These are phyloP conservation scores for Hypsizygus ulmarius DNA, from an alignment of 1,284 basidiomycete species.

Conservation along the genomic window DNA sequence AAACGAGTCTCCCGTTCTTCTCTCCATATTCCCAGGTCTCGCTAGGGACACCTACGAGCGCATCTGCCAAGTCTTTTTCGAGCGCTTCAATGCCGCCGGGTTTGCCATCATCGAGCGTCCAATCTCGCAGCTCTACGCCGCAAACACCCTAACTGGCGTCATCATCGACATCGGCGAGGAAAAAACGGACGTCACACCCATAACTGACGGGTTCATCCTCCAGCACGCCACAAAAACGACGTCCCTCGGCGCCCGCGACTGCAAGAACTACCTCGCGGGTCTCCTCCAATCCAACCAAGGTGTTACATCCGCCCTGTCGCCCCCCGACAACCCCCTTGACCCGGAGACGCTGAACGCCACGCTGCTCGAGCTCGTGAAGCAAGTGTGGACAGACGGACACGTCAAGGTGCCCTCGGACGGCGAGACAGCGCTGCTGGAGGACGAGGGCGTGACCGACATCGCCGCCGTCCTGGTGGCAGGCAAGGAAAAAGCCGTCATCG, in stretches of 20 bases:
- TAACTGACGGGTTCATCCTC: slow-evolving; percentile 77
- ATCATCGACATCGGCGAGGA: slow-evolving; percentile 84
- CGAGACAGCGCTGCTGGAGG: slow-evolving; percentile 64
- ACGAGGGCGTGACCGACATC: slow-evolving; percentile 85
- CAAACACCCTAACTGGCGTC: slow-evolving; percentile 76
- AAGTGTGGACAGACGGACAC: slow-evolving; percentile 59
- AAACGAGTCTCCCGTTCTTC: slow-evolving; percentile 84
- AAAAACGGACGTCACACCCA: slow-evolving; percentile 73
- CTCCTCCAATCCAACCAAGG: slow-evolving; percentile 66
- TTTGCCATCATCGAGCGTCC: slow-evolving; percentile 84
- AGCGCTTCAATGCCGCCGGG: slow-evolving; percentile 91
- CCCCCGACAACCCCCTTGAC: slow-evolving; percentile 45
- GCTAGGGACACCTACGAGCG: slow-evolving; percentile 74
- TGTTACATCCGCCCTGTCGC: slow-evolving; percentile 62
- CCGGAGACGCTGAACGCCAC: slow-evolving; percentile 45
- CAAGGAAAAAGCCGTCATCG: slow-evolving; percentile 79
- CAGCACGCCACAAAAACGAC: slow-evolving; percentile 59
- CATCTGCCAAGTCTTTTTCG: slow-evolving; percentile 88
- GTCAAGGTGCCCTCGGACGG: slow-evolving; percentile 72
- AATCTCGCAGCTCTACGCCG: slow-evolving; percentile 81
- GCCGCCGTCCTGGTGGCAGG: slow-evolving; percentile 80
- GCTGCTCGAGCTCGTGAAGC: slow-evolving; percentile 57
- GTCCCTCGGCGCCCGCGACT: slow-evolving; percentile 70
- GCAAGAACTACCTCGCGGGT: slow-evolving; percentile 72
- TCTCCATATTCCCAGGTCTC: slow-evolving; percentile 71